A percentile compares a stretch with the other conserved stretches of the same genome.
Conservation (phyloP, 306 rosid genomes). For the Astragalus glycyphyllos region DNA sequence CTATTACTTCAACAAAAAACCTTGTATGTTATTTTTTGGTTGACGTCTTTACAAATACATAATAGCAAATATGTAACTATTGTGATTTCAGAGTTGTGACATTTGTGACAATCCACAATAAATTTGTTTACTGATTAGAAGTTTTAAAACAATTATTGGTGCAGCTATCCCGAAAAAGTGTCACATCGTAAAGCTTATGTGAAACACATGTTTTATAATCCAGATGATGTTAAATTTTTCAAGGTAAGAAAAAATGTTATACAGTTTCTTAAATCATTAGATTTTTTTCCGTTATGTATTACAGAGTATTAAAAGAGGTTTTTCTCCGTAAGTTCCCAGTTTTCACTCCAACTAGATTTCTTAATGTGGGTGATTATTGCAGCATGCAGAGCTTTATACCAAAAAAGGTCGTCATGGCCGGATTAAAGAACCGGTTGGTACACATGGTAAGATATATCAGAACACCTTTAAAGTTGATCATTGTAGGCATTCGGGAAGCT, state of each 20-base stretch:
- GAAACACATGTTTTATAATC: slow-evolving; percentile 83
- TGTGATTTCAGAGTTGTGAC: not conserved
- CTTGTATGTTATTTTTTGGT: slow-evolving; percentile 10
- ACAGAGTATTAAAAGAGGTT: not conserved
- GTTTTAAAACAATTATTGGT: slow-evolving; percentile 31
- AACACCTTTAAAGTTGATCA: slow-evolving; percentile 23
- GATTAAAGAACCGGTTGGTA: slow-evolving; percentile 90
- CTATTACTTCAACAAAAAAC: no score
- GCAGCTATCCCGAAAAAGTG: slow-evolving; percentile 96
- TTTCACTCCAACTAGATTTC: slow-evolving; percentile 13
- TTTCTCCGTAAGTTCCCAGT: not conserved
- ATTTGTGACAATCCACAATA: not conserved
- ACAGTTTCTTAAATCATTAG: slow-evolving; percentile 1
- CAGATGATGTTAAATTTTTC: slow-evolving; percentile 93
- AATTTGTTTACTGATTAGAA: not conserved
- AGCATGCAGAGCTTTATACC: slow-evolving; percentile 89
- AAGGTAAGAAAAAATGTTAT: slow-evolving; percentile 58
- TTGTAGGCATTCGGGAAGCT: not conserved
- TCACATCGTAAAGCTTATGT: slow-evolving; percentile 81
- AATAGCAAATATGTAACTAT: not conserved
- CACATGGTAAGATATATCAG: slow-evolving; percentile 71
- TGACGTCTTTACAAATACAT: not conserved
- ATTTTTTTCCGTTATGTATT: not conserved
- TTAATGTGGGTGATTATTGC: slow-evolving; percentile 50
- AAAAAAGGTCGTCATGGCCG: slow-evolving; percentile 90